Percentiles rank a stretch among this genome's conserved stretches.
Evolutionary conservation across 2,329 filamentous ascomycete species (phyloP).

Genomic region (Diaporthe citrichinensis): DNA sequence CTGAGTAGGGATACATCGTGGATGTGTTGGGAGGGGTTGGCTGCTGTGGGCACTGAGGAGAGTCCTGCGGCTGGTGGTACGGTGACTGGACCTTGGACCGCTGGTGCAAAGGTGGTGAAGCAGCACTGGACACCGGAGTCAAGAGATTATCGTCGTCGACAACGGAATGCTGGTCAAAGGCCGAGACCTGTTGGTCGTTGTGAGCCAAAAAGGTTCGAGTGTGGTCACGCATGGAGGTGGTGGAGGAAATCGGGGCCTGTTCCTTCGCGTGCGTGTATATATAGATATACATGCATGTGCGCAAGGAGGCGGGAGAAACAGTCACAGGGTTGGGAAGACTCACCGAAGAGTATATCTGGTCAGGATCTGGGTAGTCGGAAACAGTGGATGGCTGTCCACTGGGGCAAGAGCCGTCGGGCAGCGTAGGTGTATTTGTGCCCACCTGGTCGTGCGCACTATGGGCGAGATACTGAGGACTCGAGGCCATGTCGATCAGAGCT

Average conservation of each 20-base stretch:
- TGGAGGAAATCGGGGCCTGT: slow-evolving; percentile 30
- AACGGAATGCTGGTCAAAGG: slow-evolving; percentile 54
- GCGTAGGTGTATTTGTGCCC: slow-evolving; percentile 40
- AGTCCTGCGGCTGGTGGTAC: slow-evolving; percentile 55
- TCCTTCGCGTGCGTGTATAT: slow-evolving; percentile 14
- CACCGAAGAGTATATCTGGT: slow-evolving; percentile 43
- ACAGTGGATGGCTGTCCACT: slow-evolving; percentile 35
- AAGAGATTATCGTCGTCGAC: slow-evolving; percentile 53
- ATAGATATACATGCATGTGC: slow-evolving; percentile 11
- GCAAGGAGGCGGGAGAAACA: neutral
- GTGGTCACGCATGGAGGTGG: slow-evolving; percentile 15
- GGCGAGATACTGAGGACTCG: slow-evolving; percentile 46
- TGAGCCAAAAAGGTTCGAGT: slow-evolving; percentile 22
- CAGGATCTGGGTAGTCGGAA: slow-evolving; percentile 41
- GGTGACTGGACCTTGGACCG: slow-evolving; percentile 44
- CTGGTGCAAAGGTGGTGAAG: slow-evolving; percentile 63
- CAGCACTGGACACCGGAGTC: slow-evolving; percentile 65
- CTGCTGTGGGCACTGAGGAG: slow-evolving; percentile 56
- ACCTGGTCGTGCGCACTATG: slow-evolving; percentile 45
- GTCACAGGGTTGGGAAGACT: slow-evolving; percentile 24
- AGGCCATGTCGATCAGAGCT: slow-evolving; percentile 49
- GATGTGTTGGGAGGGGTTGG: slow-evolving; percentile 64
- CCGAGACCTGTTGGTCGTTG: slow-evolving; percentile 50
- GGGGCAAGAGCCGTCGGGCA: slow-evolving; percentile 39
- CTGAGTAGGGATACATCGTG: slow-evolving; percentile 60